Conservation (phyloP, 306 rosid genomes). For the Glycyrrhiza uralensis region DNA sequence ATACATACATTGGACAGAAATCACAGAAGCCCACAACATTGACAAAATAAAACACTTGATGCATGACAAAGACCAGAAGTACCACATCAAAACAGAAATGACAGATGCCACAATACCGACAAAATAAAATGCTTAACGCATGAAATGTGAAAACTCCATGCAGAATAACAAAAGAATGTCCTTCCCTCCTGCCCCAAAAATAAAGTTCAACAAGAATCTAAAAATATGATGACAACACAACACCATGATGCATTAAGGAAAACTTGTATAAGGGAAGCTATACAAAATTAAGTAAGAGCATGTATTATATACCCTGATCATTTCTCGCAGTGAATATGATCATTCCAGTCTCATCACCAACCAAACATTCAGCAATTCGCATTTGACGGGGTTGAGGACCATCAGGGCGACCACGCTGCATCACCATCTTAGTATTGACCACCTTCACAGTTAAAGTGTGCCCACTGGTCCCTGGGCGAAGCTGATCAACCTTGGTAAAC, state of each 20-base stretch:
- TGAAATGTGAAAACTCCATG: not conserved
- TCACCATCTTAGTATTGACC: conserved; percentile 77
- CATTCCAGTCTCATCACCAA: conserved; percentile 93
- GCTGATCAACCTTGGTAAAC: conserved; percentile 86
- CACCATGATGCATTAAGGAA: not conserved
- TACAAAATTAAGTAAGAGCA: conserved; percentile 9
- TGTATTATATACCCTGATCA: conserved; percentile 71
- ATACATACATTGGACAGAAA: not conserved
- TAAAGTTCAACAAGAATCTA: not conserved
- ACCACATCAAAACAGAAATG: not conserved
- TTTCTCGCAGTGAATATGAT: conserved; percentile 86
- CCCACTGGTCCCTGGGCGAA: conserved; percentile 84
- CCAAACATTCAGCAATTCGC: conserved; percentile 94
- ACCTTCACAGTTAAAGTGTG: conserved; percentile 69
- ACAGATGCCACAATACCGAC: not conserved
- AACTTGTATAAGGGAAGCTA: not conserved
- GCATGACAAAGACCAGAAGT: not conserved
- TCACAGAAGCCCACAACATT: not conserved
- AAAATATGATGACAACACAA: not conserved
- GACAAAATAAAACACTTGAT: not conserved
- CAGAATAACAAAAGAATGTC: not conserved
- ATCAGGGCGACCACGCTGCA: conserved; percentile 85
- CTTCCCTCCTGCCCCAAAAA: not conserved
- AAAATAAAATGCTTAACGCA: not conserved
- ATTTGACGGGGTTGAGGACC: conserved; percentile 92